Percentiles rank a stretch among this genome's conserved stretches.
Evolutionary conservation across 306 rosid species (phyloP).

Genomic region (Neltuma alba): DNA sequence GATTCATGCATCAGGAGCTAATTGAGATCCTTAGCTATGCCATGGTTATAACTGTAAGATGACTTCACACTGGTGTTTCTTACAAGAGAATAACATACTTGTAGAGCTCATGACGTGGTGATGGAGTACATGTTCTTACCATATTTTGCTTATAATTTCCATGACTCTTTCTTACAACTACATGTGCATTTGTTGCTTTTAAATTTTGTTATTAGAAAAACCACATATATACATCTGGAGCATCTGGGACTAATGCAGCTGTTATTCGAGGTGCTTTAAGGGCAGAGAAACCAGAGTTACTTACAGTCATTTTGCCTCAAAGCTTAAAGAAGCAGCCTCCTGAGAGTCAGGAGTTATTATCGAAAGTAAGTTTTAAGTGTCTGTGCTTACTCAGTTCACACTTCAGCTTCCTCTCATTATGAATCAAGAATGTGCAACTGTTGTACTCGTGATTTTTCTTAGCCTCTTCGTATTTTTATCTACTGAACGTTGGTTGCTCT

Average conservation of each 20-base stretch:
- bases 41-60: slow-evolving; percentile 97
- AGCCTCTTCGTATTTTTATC: neutral
- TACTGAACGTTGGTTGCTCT: neutral
- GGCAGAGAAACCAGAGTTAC: slow-evolving; percentile 98
- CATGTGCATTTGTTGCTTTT: slow-evolving; percentile 31
- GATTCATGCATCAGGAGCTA: slow-evolving; percentile 98
- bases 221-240: slow-evolving; percentile 97
- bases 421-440: neutral
- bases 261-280: slow-evolving; percentile 99
- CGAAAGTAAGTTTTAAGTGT: slow-evolving; percentile 69
- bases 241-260: slow-evolving; percentile 99
- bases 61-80: slow-evolving; percentile 20
- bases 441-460: neutral
- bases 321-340: slow-evolving; percentile 96
- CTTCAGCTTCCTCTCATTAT: neutral
- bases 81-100: slow-evolving; percentile 23
- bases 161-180: slow-evolving; percentile 14
- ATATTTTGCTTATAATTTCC: slow-evolving; percentile 24
- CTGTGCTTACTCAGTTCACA: neutral
- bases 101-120: slow-evolving; percentile 30
- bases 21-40: slow-evolving; percentile 99
- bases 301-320: slow-evolving; percentile 97
- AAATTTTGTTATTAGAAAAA: slow-evolving; percentile 71
- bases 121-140: slow-evolving; percentile 17
- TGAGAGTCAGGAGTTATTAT: slow-evolving; percentile 96